Conservation (phyloP, 257 asterid species). For the Nyctanthes arbortristis region DNA sequence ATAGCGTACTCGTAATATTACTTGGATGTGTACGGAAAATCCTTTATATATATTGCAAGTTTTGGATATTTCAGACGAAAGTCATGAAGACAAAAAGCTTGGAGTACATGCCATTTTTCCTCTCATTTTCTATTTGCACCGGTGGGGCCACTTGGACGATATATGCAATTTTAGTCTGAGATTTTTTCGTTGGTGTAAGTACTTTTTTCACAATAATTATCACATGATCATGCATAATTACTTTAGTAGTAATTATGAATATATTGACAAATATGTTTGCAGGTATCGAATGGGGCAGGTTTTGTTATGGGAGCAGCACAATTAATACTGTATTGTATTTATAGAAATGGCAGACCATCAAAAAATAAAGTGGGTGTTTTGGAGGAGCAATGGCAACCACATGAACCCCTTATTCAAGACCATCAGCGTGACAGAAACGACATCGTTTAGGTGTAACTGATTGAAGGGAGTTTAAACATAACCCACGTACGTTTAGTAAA, state of each 20-base stretch:
- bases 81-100: slow-evolving; percentile 32
- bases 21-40: too few species aligned
- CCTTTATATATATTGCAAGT: too few species aligned
- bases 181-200: slow-evolving; percentile 29
- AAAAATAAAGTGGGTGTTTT: slow-evolving; percentile 4
- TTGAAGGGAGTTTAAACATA: too few species aligned
- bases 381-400: slow-evolving; percentile 31
- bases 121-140: slow-evolving; percentile 25
- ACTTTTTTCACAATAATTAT: too few species aligned
- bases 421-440: neutral
- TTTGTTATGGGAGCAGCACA: slow-evolving; percentile 39
- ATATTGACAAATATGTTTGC: too few species aligned
- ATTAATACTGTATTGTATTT: slow-evolving; percentile 29
- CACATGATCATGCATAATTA: too few species aligned
- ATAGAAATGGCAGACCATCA: too few species aligned
- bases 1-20: too few species aligned
- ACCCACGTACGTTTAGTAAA: too few species aligned
- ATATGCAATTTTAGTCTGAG: slow-evolving; percentile 25
- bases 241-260: too few species aligned
- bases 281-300: slow-evolving; percentile 47
- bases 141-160: slow-evolving; percentile 23
- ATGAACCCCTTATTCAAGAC: slow-evolving; percentile 10
- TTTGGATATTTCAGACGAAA: slow-evolving; percentile 16
- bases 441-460: too few species aligned
- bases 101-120: slow-evolving; percentile 37